Percentiles rank a stretch among this genome's conserved stretches.
Evolutionary conservation across 148 eudicot genomes (phyloP).

Genomic region (Cornus florida): DNA sequence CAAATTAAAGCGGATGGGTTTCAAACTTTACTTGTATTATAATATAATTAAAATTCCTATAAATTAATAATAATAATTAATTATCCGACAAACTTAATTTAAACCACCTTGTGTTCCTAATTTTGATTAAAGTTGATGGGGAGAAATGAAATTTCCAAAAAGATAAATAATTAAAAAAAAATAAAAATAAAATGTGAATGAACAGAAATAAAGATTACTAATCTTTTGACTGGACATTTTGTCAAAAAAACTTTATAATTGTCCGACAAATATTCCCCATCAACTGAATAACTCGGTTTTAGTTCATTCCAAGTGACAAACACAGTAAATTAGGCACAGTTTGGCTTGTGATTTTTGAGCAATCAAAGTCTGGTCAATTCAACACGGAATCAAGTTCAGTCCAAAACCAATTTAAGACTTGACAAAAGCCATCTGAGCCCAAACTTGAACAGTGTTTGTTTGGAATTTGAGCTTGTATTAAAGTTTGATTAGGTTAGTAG

Average conservation of each 20-base stretch:
- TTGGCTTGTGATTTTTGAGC: neutral
- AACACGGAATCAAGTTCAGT: slow-evolving; percentile 1
- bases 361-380: neutral
- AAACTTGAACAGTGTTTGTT: neutral
- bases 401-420: neutral
- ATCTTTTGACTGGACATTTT: neutral
- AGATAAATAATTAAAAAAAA: too few species aligned
- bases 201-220: neutral
- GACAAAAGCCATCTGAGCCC: neutral
- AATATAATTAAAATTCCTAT: too few species aligned
- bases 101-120: too few species aligned
- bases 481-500: neutral
- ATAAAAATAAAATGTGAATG: neutral
- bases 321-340: neutral
- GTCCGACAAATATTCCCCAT: neutral
- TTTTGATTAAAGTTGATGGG: too few species aligned
- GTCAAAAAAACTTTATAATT: neutral
- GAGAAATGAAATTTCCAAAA: too few species aligned
- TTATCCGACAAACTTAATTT: too few species aligned
- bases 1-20: too few species aligned
- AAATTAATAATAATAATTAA: too few species aligned
- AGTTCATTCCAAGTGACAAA: neutral
- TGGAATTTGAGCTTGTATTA: neutral
- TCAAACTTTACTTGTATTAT: too few species aligned
- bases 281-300: neutral